These are phyloP conservation scores for Tieghemostelium lacteum DNA, from an alignment of 78 protist species.

Conservation along the genomic window DNA sequence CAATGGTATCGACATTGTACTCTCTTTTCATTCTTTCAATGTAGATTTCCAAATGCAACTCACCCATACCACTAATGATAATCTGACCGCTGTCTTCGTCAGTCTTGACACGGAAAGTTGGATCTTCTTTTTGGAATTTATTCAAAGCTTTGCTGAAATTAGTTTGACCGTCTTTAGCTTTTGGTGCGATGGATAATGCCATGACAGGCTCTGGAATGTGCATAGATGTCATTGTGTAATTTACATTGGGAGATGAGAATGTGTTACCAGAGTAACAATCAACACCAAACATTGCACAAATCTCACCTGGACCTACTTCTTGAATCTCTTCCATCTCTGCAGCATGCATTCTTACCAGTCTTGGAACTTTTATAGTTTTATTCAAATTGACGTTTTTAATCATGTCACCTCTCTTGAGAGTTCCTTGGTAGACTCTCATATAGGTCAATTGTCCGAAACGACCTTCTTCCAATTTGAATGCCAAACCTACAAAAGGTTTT, in stretches of 20 bases:
- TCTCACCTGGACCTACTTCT: conserved; percentile 94
- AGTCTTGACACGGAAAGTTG: conserved; percentile 93
- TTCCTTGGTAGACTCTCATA: conserved; percentile 96
- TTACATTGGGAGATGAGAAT: conserved; percentile 82
- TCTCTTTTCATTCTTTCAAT: conserved; percentile 93
- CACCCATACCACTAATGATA: conserved; percentile 98
- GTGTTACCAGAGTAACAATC: conserved; percentile 98
- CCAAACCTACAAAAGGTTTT: conserved; percentile 89
- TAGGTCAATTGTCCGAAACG: conserved; percentile 95
- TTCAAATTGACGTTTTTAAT: conserved; percentile 74
- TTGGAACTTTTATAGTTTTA: conserved; percentile 87
- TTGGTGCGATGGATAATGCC: conserved; percentile 89
- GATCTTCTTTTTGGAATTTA: conserved; percentile 95
- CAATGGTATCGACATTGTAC: conserved; percentile 65
- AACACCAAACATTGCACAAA: conserved; percentile 97
- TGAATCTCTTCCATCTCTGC: conserved; percentile 89
- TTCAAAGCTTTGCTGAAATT: conserved; percentile 85
- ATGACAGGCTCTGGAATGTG: conserved; percentile 97
- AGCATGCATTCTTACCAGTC: conserved; percentile 97
- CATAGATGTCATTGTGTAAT: conserved; percentile 87
- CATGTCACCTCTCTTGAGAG: conserved; percentile 82
- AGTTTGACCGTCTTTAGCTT: conserved; percentile 48
- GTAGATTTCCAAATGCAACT: conserved; percentile 96
- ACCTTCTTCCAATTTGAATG: conserved; percentile 96
- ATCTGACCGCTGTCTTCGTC: conserved; percentile 85